Conservation (phyloP, 108 stramenopile genomes). For the Cyclostephanos tholiformis region DNA sequence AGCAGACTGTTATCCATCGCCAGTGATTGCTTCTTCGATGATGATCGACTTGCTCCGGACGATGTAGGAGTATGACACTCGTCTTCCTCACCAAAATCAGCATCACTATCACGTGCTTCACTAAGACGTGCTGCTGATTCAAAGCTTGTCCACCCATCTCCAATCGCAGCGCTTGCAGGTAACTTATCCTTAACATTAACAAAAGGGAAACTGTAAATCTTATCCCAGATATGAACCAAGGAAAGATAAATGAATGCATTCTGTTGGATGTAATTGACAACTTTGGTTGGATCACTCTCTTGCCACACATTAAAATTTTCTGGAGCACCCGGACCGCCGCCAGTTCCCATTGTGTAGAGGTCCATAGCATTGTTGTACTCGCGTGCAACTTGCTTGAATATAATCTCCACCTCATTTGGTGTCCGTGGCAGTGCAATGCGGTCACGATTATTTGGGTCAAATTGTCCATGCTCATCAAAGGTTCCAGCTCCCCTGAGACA, state of each 20-base stretch:
- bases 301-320: not conserved
- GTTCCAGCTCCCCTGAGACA: not conserved
- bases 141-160: not conserved
- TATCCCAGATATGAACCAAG: slow-evolving; percentile 10
- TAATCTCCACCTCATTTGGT: not conserved
- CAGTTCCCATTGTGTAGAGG: not conserved
- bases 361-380: not conserved
- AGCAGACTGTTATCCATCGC: not conserved
- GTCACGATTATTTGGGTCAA: not conserved
- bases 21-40: no score
- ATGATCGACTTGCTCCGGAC: no score
- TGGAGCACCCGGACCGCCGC: not conserved
- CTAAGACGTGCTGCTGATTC: not conserved
- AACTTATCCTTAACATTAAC: not conserved
- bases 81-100: not conserved
- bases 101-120: not conserved
- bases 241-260: slow-evolving; percentile 2
- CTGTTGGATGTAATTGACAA: not conserved
- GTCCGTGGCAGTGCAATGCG: slow-evolving; percentile 8
- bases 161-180: not conserved
- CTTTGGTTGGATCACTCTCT: not conserved
- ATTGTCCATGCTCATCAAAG: not conserved
- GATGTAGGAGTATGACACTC: no score
- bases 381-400: not conserved
- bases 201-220: not conserved